Evolutionary conservation across 768 basidiomycete genomes (phyloP).

Genomic region (Lanmaoa rubissima): DNA sequence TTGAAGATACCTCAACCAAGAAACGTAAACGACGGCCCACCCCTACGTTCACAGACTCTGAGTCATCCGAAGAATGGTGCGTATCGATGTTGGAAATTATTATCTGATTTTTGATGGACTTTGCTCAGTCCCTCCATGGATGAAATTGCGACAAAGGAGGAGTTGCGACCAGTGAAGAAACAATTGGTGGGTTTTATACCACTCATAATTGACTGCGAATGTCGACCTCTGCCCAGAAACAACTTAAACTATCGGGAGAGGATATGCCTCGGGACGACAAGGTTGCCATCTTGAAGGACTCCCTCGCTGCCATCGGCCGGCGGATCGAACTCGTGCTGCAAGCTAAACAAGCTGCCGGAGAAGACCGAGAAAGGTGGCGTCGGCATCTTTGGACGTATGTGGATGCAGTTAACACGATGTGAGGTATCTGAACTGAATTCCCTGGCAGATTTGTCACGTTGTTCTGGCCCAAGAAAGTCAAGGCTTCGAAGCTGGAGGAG

Average conservation of each 20-base stretch:
- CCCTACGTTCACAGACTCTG: slow-evolving; percentile 94
- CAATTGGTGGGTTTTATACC: slow-evolving; percentile 63
- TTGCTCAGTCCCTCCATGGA: slow-evolving; percentile 86
- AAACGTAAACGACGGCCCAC: slow-evolving; percentile 94
- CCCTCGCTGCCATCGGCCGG: slow-evolving; percentile 87
- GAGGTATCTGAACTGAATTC: slow-evolving; percentile 3
- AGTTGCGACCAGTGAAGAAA: slow-evolving; percentile 94
- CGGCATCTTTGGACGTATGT: slow-evolving; percentile 97
- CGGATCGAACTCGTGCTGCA: slow-evolving; percentile 85
- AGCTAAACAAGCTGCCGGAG: slow-evolving; percentile 72
- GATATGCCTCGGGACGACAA: slow-evolving; percentile 95
- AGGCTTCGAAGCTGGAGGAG: slow-evolving; percentile 88
- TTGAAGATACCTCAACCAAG: slow-evolving; percentile 62
- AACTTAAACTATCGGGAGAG: slow-evolving; percentile 90
- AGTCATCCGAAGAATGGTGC: slow-evolving; percentile 88
- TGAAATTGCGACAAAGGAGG: slow-evolving; percentile 88
- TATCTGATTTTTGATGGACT: slow-evolving; percentile 6
- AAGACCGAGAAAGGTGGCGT: slow-evolving; percentile 84
- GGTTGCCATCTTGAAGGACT: slow-evolving; percentile 93
- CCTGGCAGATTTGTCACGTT: slow-evolving; percentile 79
- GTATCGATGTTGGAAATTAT: slow-evolving; percentile 29
- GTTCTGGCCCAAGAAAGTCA: slow-evolving; percentile 98
- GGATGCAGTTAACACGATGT: not conserved
- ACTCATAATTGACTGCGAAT: not conserved
- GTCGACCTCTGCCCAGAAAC: slow-evolving; percentile 60